Percentiles rank a stretch among this genome's conserved stretches.
These are phyloP conservation scores for Phtheirospermum japonicum DNA, from an alignment of 257 asterid genomes.

Conservation along the genomic window DNA sequence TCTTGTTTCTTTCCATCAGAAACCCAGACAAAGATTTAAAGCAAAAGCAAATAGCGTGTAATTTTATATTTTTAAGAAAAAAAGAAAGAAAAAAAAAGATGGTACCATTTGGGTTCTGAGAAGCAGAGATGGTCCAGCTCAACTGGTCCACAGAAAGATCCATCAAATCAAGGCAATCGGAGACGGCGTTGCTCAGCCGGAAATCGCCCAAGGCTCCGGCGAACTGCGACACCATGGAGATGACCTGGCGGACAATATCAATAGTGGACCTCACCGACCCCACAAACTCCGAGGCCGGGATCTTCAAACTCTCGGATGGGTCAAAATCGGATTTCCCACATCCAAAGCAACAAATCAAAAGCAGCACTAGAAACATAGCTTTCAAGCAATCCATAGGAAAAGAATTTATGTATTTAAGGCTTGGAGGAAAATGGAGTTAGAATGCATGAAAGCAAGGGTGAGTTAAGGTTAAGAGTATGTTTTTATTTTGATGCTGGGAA, in stretches of 20 bases:
- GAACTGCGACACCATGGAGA: conserved; percentile 40
- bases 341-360: conserved; percentile 11
- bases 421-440: background rate
- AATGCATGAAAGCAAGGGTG: conserved; percentile 28
- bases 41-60: background rate
- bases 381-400: conserved; percentile 19
- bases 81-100: background rate
- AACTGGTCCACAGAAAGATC: conserved; percentile 59
- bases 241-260: conserved; percentile 34
- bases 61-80: background rate
- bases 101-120: conserved; percentile 44
- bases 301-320: conserved; percentile 33
- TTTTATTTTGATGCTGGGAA: too few relatives aligned
- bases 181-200: conserved; percentile 47
- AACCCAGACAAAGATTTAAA: too few relatives aligned
- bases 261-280: conserved; percentile 46
- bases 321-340: conserved; percentile 14
- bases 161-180: conserved; percentile 68
- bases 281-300: conserved; percentile 51
- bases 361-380: conserved; percentile 9
- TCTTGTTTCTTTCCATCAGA: too few relatives aligned
- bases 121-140: conserved; percentile 43
- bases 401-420: background rate
- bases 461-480: too few relatives aligned
- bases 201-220: conserved; percentile 40